A percentile compares a stretch with the other conserved stretches of the same genome.
These are phyloP conservation scores for Sugiyamaella americana DNA, from an alignment of 805 yeast species.

Conservation along the genomic window DNA sequence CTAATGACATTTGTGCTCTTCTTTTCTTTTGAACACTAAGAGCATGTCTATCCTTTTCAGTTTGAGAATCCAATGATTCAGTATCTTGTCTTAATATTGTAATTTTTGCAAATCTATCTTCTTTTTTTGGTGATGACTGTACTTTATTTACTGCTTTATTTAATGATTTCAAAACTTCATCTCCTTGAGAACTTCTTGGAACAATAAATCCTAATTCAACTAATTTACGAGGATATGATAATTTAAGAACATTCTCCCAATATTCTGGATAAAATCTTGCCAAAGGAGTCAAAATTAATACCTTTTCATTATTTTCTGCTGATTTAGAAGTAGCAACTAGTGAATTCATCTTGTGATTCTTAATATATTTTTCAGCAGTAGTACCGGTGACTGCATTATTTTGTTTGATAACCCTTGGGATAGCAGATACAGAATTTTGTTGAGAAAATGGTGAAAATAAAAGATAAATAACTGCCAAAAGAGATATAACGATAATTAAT, in stretches of 20 bases:
- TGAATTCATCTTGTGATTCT: slow-evolving; percentile 78
- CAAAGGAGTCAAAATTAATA: slow-evolving; percentile 85
- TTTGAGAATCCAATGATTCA: slow-evolving; percentile 58
- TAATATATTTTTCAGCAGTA: slow-evolving; percentile 13
- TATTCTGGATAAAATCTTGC: slow-evolving; percentile 77
- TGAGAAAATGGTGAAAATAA: slow-evolving; percentile 12
- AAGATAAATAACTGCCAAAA: slow-evolving; percentile 11
- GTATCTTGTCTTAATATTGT: slow-evolving; percentile 90
- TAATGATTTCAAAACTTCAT: slow-evolving; percentile 61
- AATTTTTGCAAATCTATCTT: slow-evolving; percentile 66
- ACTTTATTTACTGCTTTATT: slow-evolving; percentile 69
- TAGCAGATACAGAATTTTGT: not conserved
- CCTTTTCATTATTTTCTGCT: slow-evolving; percentile 69
- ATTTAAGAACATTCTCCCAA: slow-evolving; percentile 74
- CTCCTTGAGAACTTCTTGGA: slow-evolving; percentile 80
- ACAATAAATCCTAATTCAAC: slow-evolving; percentile 87
- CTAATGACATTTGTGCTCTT: slow-evolving; percentile 85
- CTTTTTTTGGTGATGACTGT: slow-evolving; percentile 56
- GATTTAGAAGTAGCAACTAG: slow-evolving; percentile 68
- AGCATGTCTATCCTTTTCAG: slow-evolving; percentile 89
- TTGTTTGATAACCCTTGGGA: slow-evolving; percentile 6
- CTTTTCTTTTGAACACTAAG: slow-evolving; percentile 79
- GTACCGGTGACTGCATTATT: slow-evolving; percentile 8
- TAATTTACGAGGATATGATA: slow-evolving; percentile 78
- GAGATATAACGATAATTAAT: slow-evolving; percentile 9